Evolutionary conservation across 768 basidiomycete genomes (phyloP).

Genomic region (Inosperma sp.): DNA sequence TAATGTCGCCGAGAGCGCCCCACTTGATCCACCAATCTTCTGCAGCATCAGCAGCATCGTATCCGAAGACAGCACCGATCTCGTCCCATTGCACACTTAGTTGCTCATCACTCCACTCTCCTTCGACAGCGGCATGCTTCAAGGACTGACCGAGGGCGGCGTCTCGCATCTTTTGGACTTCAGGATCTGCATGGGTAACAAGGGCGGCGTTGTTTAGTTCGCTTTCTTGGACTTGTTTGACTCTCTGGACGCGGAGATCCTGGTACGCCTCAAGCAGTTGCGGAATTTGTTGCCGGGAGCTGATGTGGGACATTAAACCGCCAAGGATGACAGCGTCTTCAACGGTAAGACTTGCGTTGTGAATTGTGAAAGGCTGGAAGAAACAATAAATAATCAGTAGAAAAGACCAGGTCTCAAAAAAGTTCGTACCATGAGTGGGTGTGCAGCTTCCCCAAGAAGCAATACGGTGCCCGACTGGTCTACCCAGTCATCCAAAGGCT

Average conservation of each 20-base stretch:
- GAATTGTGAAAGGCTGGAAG: slow-evolving; percentile 44
- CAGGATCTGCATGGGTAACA: slow-evolving; percentile 40
- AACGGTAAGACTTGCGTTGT: slow-evolving; percentile 43
- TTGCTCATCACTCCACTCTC: slow-evolving; percentile 37
- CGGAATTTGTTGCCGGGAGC: slow-evolving; percentile 39
- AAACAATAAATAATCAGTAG: background rate
- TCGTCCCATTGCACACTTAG: slow-evolving; percentile 45
- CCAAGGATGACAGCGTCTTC: slow-evolving; percentile 58
- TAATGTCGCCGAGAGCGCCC: slow-evolving; percentile 38
- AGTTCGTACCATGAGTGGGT: slow-evolving; percentile 45
- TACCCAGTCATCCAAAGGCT: slow-evolving; percentile 46
- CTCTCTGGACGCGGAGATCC: slow-evolving; percentile 46
- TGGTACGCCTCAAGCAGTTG: slow-evolving; percentile 47
- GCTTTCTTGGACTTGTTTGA: slow-evolving; percentile 36
- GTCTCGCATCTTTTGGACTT: slow-evolving; percentile 40
- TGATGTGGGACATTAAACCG: slow-evolving; percentile 47
- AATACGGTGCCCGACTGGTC: slow-evolving; percentile 42
- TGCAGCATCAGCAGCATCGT: slow-evolving; percentile 48
- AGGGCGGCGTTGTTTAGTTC: slow-evolving; percentile 42
- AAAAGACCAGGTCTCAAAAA: slow-evolving; percentile 3
- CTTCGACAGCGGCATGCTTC: slow-evolving; percentile 26
- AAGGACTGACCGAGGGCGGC: slow-evolving; percentile 14
- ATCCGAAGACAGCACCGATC: slow-evolving; percentile 44
- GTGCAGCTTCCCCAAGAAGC: slow-evolving; percentile 54
- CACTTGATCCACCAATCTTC: slow-evolving; percentile 60